Evolutionary conservation across 2,329 filamentous ascomycete species (phyloP).

Genomic region (Pseudogymnoascus sp.): DNA sequence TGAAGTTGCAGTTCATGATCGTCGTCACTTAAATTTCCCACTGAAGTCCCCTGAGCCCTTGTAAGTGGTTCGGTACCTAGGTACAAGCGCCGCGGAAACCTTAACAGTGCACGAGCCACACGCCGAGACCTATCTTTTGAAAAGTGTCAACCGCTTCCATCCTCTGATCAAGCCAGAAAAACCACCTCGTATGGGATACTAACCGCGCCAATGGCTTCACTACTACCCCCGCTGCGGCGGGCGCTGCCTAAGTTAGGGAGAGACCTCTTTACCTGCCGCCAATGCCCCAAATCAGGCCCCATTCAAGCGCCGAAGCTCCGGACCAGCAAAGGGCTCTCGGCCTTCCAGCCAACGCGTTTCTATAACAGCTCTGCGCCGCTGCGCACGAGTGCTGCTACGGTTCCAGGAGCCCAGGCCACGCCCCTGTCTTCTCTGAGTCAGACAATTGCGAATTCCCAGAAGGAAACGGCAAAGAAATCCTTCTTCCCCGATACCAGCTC

Average conservation of each 20-base stretch:
- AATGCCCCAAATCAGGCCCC: slow-evolving; percentile 17
- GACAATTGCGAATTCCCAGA: slow-evolving; percentile 16
- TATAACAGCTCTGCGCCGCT: slow-evolving; percentile 21
- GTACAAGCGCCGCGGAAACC: slow-evolving; percentile 7
- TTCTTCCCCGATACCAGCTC: slow-evolving; percentile 48
- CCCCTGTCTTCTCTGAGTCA: slow-evolving; percentile 20
- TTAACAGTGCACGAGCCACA: slow-evolving; percentile 1
- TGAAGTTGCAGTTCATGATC: not conserved
- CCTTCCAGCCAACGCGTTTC: slow-evolving; percentile 20
- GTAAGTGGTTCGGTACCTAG: slow-evolving; percentile 2
- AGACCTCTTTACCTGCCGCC: slow-evolving; percentile 26
- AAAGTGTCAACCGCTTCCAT: not conserved
- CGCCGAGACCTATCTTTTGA: not conserved
- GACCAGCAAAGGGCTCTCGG: not conserved
- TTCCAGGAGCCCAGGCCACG: slow-evolving; percentile 11
- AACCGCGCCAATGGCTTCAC: slow-evolving; percentile 24
- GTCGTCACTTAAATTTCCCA: slow-evolving; percentile 3
- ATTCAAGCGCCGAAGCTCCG: not conserved
- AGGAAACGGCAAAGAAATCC: slow-evolving; percentile 10
- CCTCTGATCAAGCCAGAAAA: not conserved
- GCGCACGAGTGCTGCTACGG: slow-evolving; percentile 8
- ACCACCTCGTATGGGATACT: slow-evolving; percentile 1
- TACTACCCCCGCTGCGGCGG: slow-evolving; percentile 23
- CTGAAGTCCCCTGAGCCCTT: not conserved
- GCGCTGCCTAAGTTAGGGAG: slow-evolving; percentile 21